Percentiles rank a stretch among this genome's conserved stretches.
Conservation (phyloP, 306 rosid species). For the Dalbergia oliveri region DNA sequence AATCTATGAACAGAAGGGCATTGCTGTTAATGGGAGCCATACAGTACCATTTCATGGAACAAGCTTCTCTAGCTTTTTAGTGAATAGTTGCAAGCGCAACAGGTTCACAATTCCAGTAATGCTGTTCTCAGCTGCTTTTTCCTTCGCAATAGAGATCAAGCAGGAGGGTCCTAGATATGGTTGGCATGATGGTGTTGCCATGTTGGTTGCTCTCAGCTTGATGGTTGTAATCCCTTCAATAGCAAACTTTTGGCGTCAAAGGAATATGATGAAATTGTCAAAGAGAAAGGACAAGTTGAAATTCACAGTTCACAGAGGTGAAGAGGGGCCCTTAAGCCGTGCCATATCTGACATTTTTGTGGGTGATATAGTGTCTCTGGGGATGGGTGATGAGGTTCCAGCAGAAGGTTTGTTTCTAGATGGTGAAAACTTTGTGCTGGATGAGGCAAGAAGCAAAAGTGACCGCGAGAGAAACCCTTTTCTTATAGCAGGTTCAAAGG, state of each 20-base stretch:
- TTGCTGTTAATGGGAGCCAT: not conserved
- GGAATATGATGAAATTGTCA: slow-evolving; percentile 40
- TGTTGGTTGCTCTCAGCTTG: slow-evolving; percentile 48
- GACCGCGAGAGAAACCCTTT: slow-evolving; percentile 55
- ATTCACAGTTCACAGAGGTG: slow-evolving; percentile 52
- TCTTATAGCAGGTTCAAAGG: slow-evolving; percentile 64
- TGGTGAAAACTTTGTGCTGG: slow-evolving; percentile 43
- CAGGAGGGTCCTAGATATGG: slow-evolving; percentile 62
- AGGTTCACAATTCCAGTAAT: slow-evolving; percentile 47
- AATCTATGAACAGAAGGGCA: slow-evolving; percentile 14
- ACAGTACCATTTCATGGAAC: not conserved
- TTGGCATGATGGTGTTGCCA: slow-evolving; percentile 70
- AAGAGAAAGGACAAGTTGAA: slow-evolving; percentile 40
- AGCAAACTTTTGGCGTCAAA: slow-evolving; percentile 41
- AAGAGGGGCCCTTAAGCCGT: rapidly evolving
- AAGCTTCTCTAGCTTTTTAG: slow-evolving; percentile 44
- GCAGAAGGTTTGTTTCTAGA: slow-evolving; percentile 65
- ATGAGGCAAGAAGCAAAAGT: slow-evolving; percentile 42
- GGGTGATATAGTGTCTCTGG: slow-evolving; percentile 55
- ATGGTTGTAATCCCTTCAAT: slow-evolving; percentile 52
- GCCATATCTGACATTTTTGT: slow-evolving; percentile 50
- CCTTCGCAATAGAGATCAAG: slow-evolving; percentile 54
- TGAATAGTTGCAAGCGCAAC: slow-evolving; percentile 46
- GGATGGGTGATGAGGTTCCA: slow-evolving; percentile 61
- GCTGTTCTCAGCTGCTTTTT: slow-evolving; percentile 52